phyloP scores from a whole-genome alignment of 257 asterid genomes.

The Capsicum rhomboideum region DNA sequence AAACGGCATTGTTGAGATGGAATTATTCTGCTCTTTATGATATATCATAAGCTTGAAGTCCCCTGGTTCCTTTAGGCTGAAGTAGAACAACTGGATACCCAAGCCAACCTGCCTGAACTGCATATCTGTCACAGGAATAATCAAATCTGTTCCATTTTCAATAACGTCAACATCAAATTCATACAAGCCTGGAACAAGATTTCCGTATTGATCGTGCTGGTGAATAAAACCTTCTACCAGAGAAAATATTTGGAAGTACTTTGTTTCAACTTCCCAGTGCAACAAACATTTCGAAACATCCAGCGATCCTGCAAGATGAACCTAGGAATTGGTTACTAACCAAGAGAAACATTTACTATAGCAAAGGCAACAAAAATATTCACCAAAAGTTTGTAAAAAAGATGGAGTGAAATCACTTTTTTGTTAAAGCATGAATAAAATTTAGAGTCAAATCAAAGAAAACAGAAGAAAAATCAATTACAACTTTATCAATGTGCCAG shows the following conservation, averaged over 20 bases:
- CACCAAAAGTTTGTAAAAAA: not conserved
- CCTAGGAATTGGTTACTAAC: not conserved
- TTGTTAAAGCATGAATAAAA: not conserved
- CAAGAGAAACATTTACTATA: not conserved
- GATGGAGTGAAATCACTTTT: not conserved
- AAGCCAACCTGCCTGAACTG: constrained; percentile 26
- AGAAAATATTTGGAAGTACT: constrained; percentile 62
- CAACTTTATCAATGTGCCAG: not conserved
- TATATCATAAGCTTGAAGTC: constrained; percentile 61
- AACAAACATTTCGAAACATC: constrained; percentile 46
- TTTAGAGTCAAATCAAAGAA: not conserved
- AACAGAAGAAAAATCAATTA: not conserved
- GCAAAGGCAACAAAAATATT: not conserved
- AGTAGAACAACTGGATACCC: constrained; percentile 60
- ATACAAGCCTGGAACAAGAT: constrained; percentile 54
- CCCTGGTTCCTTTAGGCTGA: constrained; percentile 74
- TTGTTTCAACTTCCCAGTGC: constrained; percentile 40
- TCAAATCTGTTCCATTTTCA: constrained; percentile 59
- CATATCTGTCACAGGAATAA: constrained; percentile 71
- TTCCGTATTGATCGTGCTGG: constrained; percentile 69
- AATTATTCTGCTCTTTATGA: constrained; percentile 44
- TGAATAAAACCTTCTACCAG: constrained; percentile 64
- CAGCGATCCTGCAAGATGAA: constrained; percentile 43
- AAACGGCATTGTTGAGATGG: constrained; percentile 56
- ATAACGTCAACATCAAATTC: constrained; percentile 71